A percentile compares a stretch with the other conserved stretches of the same genome.
Evolutionary conservation across 139 green algal species (phyloP).

Genomic region (Closterium sp.): DNA sequence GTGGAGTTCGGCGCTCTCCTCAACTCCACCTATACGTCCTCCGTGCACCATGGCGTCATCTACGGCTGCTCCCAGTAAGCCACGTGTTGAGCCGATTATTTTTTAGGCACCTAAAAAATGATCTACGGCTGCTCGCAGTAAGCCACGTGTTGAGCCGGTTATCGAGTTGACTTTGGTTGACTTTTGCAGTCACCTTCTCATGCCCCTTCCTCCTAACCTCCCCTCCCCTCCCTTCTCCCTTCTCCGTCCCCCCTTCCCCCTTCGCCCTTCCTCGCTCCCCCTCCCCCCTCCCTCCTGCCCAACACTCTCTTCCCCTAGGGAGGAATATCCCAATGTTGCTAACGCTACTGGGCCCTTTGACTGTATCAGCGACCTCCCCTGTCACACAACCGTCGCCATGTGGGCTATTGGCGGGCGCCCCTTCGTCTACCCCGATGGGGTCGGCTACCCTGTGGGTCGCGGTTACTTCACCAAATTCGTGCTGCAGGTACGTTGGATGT

Average conservation of each 20-base stretch:
- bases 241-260: no score
- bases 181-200: no score
- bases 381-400: not conserved
- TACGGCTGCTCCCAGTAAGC: not conserved
- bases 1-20: not conserved
- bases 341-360: not conserved
- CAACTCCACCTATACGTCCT: not conserved
- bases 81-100: not conserved
- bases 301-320: not conserved
- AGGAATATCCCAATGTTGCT: not conserved
- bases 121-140: no score
- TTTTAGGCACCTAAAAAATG: no score
- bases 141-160: no score
- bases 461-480: not conserved
- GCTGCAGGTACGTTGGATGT: not conserved
- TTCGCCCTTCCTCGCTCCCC: no score
- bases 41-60: not conserved
- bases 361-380: not conserved
- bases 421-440: not conserved
- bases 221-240: no score
- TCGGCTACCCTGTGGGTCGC: not conserved
- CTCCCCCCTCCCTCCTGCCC: no score
- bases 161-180: no score
- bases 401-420: not conserved
- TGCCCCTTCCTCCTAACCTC: no score